Conservation (phyloP, 805 yeast species). For the Candida insectorum region DNA sequence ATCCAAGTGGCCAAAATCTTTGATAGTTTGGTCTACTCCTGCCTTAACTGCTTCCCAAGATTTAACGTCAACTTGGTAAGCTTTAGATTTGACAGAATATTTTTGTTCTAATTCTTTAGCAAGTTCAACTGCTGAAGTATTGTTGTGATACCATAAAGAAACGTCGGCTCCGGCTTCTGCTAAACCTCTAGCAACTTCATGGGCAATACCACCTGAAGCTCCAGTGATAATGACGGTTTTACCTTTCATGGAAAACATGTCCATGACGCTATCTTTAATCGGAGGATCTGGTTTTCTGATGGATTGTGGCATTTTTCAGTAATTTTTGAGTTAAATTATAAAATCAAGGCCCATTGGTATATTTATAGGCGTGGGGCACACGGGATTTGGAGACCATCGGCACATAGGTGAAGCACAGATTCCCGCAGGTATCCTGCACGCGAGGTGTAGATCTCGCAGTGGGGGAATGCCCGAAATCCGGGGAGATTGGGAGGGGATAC, state of each 20-base stretch:
- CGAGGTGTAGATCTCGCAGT: too few relatives aligned
- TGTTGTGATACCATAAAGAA: slow-evolving; percentile 32
- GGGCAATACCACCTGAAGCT: slow-evolving; percentile 37
- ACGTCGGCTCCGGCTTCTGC: slow-evolving; percentile 38
- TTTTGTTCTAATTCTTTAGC: slow-evolving; percentile 14
- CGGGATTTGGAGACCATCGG: too few relatives aligned
- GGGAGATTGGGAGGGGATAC: too few relatives aligned
- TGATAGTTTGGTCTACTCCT: slow-evolving; percentile 25
- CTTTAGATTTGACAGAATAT: slow-evolving; percentile 25
- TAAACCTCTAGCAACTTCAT: slow-evolving; percentile 32
- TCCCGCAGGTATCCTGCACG: too few relatives aligned
- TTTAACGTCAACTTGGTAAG: slow-evolving; percentile 35
- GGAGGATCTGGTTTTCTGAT: slow-evolving; percentile 21
- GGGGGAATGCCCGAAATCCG: too few relatives aligned
- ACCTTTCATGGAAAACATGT: slow-evolving; percentile 26
- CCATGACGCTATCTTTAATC: slow-evolving; percentile 24
- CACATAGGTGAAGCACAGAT: too few relatives aligned
- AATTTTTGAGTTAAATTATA: too few relatives aligned
- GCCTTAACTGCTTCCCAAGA: slow-evolving; percentile 32
- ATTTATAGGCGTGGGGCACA: too few relatives aligned
- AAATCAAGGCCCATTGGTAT: too few relatives aligned
- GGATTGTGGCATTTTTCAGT: slow-evolving; percentile 6
- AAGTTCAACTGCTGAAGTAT: slow-evolving; percentile 22
- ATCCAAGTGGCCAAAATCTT: slow-evolving; percentile 37
- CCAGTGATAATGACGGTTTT: slow-evolving; percentile 37